phyloP scores from a whole-genome alignment of 1,139 yeast genomes.

The Debaryomyces robertsiae region DNA sequence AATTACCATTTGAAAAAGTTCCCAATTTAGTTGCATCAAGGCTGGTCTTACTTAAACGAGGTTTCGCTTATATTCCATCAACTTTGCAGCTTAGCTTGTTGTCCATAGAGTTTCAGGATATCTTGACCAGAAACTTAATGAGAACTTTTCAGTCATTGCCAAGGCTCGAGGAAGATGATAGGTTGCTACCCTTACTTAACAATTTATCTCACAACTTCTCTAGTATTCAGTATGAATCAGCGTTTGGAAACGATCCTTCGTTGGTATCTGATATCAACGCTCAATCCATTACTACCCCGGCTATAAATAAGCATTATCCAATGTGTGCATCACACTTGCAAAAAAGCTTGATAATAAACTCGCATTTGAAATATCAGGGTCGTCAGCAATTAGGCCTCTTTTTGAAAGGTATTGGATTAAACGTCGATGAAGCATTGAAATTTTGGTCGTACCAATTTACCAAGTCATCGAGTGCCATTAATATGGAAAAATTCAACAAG shows the following conservation, averaged over 20 bases:
- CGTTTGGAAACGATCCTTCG: constrained; percentile 33
- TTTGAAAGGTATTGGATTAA: constrained; percentile 85
- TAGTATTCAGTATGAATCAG: constrained; percentile 51
- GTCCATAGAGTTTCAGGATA: constrained; percentile 63
- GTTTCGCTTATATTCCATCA: constrained; percentile 84
- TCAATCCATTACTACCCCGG: constrained; percentile 56
- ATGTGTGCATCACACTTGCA: constrained; percentile 77
- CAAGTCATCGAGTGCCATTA: constrained; percentile 47
- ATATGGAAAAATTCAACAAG: constrained; percentile 77
- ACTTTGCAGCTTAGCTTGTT: constrained; percentile 74
- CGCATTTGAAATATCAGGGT: constrained; percentile 80
- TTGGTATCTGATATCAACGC: constrained; percentile 61
- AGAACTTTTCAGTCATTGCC: constrained; percentile 80
- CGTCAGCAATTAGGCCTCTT: constrained; percentile 86
- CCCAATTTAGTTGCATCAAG: constrained; percentile 73
- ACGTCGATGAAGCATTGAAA: constrained; percentile 81
- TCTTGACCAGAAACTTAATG: constrained; percentile 55
- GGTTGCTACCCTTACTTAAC: constrained; percentile 79
- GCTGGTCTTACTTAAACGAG: constrained; percentile 63
- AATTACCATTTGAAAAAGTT: constrained; percentile 85
- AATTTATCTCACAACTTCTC: constrained; percentile 78
- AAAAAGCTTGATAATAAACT: constrained; percentile 55
- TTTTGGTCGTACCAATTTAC: constrained; percentile 84
- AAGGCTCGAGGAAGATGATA: constrained; percentile 86
- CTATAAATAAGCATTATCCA: constrained; percentile 70